phyloP scores from a whole-genome alignment of 495 filamentous ascomycete genomes.

The Amorphotheca resinae region DNA sequence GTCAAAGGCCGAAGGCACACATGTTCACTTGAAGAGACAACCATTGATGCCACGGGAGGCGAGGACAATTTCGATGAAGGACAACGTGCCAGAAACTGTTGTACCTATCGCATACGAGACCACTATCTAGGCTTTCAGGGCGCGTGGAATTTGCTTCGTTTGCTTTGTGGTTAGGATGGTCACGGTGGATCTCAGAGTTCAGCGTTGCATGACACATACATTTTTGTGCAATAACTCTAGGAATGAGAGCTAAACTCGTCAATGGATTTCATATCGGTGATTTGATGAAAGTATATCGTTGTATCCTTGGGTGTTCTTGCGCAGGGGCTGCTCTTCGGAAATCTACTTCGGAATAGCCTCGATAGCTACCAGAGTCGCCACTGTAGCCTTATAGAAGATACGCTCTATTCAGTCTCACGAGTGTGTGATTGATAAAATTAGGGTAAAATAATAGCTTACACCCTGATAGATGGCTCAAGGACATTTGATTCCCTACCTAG shows the following conservation, averaged over 20 bases:
- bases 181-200: conserved; percentile 10
- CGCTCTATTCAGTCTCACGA: too few species aligned
- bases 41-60: conserved; percentile 67
- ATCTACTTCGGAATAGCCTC: too few species aligned
- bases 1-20: conserved; percentile 78
- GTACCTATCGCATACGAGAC: conserved; percentile 92
- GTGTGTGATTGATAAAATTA: too few species aligned
- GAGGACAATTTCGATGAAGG: conserved; percentile 60
- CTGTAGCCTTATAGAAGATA: too few species aligned
- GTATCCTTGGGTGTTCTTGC: too few species aligned
- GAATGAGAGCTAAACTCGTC: conserved; percentile 21
- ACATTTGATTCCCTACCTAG: too few species aligned
- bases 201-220: conserved; percentile 21
- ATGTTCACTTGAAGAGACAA: conserved; percentile 85
- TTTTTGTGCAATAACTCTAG: conserved; percentile 19
- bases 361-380: too few species aligned
- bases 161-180: conserved; percentile 20
- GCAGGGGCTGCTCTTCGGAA: too few species aligned
- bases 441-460: too few species aligned
- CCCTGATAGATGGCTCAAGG: too few species aligned
- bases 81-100: conserved; percentile 80
- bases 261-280: conserved; percentile 3
- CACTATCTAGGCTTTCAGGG: conserved; percentile 60
- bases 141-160: conserved; percentile 22
- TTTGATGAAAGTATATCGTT: not conserved